phyloP scores from a whole-genome alignment of 164 flowering plant species.

The Cinnamomum micranthum region DNA sequence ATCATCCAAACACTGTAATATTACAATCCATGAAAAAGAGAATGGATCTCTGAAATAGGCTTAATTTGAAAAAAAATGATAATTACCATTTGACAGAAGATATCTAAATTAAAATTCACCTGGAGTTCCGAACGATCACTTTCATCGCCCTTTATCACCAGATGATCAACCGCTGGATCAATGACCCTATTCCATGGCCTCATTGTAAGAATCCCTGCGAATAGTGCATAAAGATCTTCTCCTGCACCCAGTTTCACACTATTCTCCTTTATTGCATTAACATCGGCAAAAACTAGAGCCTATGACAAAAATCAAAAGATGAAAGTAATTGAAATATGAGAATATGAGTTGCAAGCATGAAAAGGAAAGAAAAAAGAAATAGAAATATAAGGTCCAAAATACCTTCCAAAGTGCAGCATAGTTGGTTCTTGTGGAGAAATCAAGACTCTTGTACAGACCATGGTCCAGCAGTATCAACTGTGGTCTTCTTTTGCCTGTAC shows the following conservation, averaged over 20 bases:
- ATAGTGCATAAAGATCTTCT: conserved; percentile 82
- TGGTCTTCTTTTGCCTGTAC: conserved; percentile 69
- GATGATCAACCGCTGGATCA: conserved; percentile 82
- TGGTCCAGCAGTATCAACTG: conserved; percentile 88
- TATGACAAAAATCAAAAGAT: conserved; percentile 21
- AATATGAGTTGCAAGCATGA: conserved; percentile 4
- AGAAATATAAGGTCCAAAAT: not conserved
- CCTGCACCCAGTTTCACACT: conserved; percentile 95
- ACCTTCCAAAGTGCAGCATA: conserved; percentile 99
- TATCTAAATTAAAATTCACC: conserved; percentile 36
- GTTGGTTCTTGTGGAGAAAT: conserved; percentile 57
- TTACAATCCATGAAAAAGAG: not conserved
- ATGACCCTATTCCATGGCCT: conserved; percentile 88
- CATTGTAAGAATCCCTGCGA: conserved; percentile 97
- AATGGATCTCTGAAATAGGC: not conserved
- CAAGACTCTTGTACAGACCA: conserved; percentile 92
- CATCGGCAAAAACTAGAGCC: conserved; percentile 89
- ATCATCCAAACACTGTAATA: not conserved
- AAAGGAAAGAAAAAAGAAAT: not conserved
- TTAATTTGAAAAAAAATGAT: not conserved
- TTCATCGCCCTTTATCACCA: conserved; percentile 66
- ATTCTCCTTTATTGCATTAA: conserved; percentile 76
- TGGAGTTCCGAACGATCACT: conserved; percentile 80
- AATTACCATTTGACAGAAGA: not conserved
- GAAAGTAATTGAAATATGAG: not conserved